Conservation (phyloP, 2,329 filamentous ascomycete species). For the Ascochyta pisi region DNA sequence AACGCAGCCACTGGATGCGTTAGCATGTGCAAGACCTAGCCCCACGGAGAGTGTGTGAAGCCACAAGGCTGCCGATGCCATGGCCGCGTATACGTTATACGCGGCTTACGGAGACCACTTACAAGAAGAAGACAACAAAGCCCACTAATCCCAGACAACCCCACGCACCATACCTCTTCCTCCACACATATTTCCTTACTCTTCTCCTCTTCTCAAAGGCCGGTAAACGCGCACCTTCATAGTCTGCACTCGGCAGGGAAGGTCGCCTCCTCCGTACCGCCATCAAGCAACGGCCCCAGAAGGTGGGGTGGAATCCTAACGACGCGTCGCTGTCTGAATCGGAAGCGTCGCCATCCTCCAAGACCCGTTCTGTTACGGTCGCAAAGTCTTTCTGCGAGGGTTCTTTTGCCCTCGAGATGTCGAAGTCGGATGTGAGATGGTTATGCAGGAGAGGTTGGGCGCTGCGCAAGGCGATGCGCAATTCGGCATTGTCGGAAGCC, state of each 20-base stretch:
- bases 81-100: slow-evolving; percentile 5
- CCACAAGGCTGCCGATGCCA: slow-evolving; percentile 2
- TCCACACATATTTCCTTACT: slow-evolving; percentile 23
- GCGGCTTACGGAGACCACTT: slow-evolving; percentile 27
- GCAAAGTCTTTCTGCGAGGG: slow-evolving; percentile 25
- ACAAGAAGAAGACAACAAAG: slow-evolving; percentile 43
- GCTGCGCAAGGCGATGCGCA: slow-evolving; percentile 16
- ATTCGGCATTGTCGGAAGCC: slow-evolving; percentile 26
- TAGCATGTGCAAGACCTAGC: slow-evolving; percentile 11
- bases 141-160: slow-evolving; percentile 28
- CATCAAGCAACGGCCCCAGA: slow-evolving; percentile 43
- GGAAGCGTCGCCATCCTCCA: slow-evolving; percentile 37
- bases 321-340: slow-evolving; percentile 23
- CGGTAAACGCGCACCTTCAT: slow-evolving; percentile 21
- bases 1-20: slow-evolving; percentile 49
- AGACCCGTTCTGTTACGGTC: slow-evolving; percentile 13
- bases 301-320: slow-evolving; percentile 13
- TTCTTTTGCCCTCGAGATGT: slow-evolving; percentile 22
- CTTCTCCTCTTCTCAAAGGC: slow-evolving; percentile 28
- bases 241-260: slow-evolving; percentile 20
- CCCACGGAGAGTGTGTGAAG: slow-evolving; percentile 1
- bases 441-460: slow-evolving; percentile 31
- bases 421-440: slow-evolving; percentile 28
- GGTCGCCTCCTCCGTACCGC: slow-evolving; percentile 34
- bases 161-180: slow-evolving; percentile 27